Evolutionary conservation across 2,329 filamentous ascomycete species (phyloP).

Genomic region (Aaosphaeria arxii): DNA sequence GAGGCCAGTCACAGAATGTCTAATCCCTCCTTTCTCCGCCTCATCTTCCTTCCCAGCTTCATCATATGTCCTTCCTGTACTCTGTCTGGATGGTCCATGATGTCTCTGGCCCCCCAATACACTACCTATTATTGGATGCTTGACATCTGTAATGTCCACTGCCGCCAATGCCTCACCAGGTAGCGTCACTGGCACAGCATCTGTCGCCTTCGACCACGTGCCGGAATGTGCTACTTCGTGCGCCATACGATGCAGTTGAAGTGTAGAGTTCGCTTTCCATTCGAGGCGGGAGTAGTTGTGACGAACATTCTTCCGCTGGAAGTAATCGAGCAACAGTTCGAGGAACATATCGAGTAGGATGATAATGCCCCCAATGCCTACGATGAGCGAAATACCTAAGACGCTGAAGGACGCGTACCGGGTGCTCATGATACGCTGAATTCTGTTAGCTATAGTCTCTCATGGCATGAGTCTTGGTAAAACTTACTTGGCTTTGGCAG

Average conservation of each 20-base stretch:
- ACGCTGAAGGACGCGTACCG: conserved; percentile 5
- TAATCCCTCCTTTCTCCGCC: not conserved
- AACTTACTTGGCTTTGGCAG: conserved; percentile 1
- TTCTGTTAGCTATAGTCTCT: not conserved
- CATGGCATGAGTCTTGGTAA: not conserved
- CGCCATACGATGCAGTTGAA: conserved; percentile 19
- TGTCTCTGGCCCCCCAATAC: too few relatives aligned
- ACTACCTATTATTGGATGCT: not conserved
- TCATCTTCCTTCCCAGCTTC: too few relatives aligned
- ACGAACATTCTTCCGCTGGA: not conserved
- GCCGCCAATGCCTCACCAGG: not conserved
- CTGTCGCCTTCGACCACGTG: conserved; percentile 9
- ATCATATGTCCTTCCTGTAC: too few relatives aligned
- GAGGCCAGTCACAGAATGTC: not conserved
- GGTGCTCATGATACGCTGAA: conserved; percentile 1
- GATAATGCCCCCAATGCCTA: conserved; percentile 2
- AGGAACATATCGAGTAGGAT: not conserved
- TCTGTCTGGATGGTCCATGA: too few relatives aligned
- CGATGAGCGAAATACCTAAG: conserved; percentile 1
- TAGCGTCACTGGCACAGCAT: conserved; percentile 10
- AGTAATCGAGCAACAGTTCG: not conserved
- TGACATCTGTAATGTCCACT: conserved; percentile 1
- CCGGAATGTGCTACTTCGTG: conserved; percentile 15
- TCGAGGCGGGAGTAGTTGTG: conserved; percentile 9
- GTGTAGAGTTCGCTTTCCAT: conserved; percentile 14